A percentile compares a stretch with the other conserved stretches of the same genome.
Conservation (phyloP, 2,329 filamentous ascomycete species). For the Thielaviopsis cerberus region DNA sequence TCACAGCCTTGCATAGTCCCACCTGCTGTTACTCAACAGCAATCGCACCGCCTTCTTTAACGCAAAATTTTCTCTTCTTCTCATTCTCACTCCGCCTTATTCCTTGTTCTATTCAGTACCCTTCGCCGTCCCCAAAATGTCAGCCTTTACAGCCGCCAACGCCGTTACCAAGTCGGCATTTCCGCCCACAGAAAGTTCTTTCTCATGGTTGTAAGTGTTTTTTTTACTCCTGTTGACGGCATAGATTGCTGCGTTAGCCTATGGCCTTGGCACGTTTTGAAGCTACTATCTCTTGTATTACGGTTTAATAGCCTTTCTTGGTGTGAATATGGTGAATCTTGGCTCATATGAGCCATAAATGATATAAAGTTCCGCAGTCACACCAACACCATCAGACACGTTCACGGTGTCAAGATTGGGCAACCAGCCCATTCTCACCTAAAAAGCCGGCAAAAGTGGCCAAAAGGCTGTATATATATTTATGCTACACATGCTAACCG, state of each 20-base stretch:
- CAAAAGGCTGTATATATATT: neutral
- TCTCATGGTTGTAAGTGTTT: conserved; percentile 13
- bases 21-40: neutral
- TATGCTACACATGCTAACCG: conserved; percentile 8
- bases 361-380: too few relatives aligned
- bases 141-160: conserved; percentile 5
- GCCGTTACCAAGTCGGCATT: neutral
- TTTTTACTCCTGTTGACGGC: too few relatives aligned
- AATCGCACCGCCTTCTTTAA: neutral
- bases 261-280: too few relatives aligned
- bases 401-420: neutral
- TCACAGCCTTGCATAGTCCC: neutral
- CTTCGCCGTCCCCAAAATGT: neutral
- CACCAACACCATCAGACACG: too few relatives aligned
- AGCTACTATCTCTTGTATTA: too few relatives aligned
- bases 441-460: neutral
- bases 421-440: neutral
- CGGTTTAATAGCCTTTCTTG: too few relatives aligned
- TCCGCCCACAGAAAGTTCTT: conserved; percentile 3
- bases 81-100: neutral
- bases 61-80: neutral
- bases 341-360: too few relatives aligned
- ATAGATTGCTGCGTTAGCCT: too few relatives aligned
- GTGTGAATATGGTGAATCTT: too few relatives aligned
- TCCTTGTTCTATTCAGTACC: neutral